These are phyloP conservation scores for Cercospora sesami DNA, from an alignment of 2,329 filamentous ascomycete species.

Conservation along the genomic window DNA sequence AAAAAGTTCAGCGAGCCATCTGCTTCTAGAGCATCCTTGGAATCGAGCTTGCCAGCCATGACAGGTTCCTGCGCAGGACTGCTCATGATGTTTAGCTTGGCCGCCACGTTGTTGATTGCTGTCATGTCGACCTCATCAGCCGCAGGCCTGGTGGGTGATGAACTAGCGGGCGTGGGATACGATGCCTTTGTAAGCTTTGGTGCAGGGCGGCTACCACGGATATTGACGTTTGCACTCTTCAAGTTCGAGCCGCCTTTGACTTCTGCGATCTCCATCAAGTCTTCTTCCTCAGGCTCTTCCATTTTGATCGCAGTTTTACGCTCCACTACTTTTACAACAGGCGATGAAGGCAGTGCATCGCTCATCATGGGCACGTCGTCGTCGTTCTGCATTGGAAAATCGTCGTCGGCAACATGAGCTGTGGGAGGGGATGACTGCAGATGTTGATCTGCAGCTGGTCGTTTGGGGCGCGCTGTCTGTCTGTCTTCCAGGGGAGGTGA, in stretches of 20 bases:
- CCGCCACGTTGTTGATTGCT: conserved; percentile 84
- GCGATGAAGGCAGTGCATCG: conserved; percentile 75
- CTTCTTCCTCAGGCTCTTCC: conserved; percentile 72
- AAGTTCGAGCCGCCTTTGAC: conserved; percentile 64
- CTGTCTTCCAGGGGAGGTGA: conserved; percentile 69
- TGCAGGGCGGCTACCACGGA: conserved; percentile 74
- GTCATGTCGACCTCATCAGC: conserved; percentile 66
- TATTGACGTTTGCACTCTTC: conserved; percentile 73
- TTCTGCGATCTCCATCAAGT: conserved; percentile 83
- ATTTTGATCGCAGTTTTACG: conserved; percentile 61
- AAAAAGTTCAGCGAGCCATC: conserved; percentile 93
- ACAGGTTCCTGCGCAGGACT: conserved; percentile 67
- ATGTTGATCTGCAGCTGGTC: conserved; percentile 22
- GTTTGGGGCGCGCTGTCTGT: conserved; percentile 27
- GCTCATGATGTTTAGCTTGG: conserved; percentile 80
- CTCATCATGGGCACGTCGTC: conserved; percentile 85
- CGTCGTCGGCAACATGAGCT: conserved; percentile 50
- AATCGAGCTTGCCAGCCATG: conserved; percentile 75
- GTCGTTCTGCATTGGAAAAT: conserved; percentile 56
- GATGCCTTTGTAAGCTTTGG: conserved; percentile 69
- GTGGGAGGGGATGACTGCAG: conserved; percentile 24
- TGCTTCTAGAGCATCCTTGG: conserved; percentile 84
- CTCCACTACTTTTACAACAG: conserved; percentile 48
- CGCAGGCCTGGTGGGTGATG: conserved; percentile 67
- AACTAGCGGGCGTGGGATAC: conserved; percentile 70